These are phyloP conservation scores for Thoreauomyces humboldtii DNA, from an alignment of 192 early-diverging fungal genomes.

Conservation along the genomic window DNA sequence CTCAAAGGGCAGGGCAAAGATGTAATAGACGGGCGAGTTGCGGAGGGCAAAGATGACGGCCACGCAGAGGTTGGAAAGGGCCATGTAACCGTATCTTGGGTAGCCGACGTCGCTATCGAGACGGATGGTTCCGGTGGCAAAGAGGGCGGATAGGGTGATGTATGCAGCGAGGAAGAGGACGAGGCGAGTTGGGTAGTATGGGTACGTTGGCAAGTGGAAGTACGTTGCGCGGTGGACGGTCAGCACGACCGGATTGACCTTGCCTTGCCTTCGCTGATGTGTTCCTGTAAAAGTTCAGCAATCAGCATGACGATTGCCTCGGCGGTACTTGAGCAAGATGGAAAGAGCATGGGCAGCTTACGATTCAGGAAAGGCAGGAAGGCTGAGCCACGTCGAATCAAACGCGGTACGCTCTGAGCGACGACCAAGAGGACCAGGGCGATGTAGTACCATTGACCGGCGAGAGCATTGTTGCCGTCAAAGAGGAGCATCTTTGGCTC, in stretches of 20 bases:
- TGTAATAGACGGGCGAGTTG: conserved; percentile 14
- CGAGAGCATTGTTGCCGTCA: neutral
- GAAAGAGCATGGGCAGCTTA: too few relatives aligned
- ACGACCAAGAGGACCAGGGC: conserved; percentile 12
- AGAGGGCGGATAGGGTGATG: conserved; percentile 7
- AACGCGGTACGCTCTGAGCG: conserved; percentile 15
- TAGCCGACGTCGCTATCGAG: conserved; percentile 15
- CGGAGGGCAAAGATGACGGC: conserved; percentile 16
- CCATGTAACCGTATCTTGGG: conserved; percentile 10
- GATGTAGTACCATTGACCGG: conserved; percentile 11
- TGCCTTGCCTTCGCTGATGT: too few relatives aligned
- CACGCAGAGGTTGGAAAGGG: conserved; percentile 12
- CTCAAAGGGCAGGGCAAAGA: conserved; percentile 18
- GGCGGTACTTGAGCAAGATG: too few relatives aligned
- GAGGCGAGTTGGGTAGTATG: conserved; percentile 13
- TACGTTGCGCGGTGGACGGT: conserved; percentile 6
- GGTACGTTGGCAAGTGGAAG: conserved; percentile 15
- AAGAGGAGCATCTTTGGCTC: conserved; percentile 22
- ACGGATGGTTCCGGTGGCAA: conserved; percentile 7
- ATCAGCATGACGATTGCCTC: too few relatives aligned
- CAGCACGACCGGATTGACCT: neutral
- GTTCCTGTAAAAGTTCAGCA: too few relatives aligned
- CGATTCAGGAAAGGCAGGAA: too few relatives aligned
- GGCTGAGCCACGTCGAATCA: neutral
- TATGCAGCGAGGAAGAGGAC: conserved; percentile 12